Evolutionary conservation across 2,329 filamentous ascomycete species (phyloP).

Genomic region (Coniochaeta pulveracea): DNA sequence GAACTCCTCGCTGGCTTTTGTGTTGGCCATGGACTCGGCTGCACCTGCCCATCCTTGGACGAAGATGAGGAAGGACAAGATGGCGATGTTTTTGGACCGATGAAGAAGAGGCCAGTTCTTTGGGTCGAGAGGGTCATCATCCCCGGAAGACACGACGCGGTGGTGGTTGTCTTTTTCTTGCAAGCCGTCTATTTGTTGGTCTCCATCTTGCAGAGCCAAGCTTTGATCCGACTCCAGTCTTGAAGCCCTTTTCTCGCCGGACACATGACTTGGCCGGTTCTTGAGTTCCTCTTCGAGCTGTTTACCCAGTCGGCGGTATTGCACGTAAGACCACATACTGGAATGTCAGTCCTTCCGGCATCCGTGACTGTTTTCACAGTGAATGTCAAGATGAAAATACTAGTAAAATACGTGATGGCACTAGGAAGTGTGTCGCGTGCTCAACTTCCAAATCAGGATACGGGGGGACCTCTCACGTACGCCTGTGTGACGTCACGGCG

Average conservation of each 20-base stretch:
- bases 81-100: conserved; percentile 20
- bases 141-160: conserved; percentile 17
- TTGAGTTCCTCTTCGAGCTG: conserved; percentile 4
- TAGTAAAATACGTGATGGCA: too few relatives aligned
- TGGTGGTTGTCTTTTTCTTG: conserved; percentile 6
- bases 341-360: too few relatives aligned
- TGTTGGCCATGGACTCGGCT: conserved; percentile 34
- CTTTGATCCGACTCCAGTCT: conserved; percentile 4
- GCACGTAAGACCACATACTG: conserved; percentile 7
- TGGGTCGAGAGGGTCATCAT: conserved; percentile 29
- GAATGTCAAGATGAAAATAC: too few relatives aligned
- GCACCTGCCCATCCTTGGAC: conserved; percentile 34
- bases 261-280: not conserved
- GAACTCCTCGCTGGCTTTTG: conserved; percentile 25
- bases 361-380: too few relatives aligned
- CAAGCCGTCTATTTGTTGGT: not conserved
- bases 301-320: conserved; percentile 6
- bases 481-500: too few relatives aligned
- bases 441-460: too few relatives aligned
- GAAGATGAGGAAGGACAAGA: conserved; percentile 28
- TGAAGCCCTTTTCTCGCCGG: conserved; percentile 2
- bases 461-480: too few relatives aligned
- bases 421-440: too few relatives aligned
- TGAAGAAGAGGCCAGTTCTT: conserved; percentile 26
- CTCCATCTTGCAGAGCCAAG: conserved; percentile 3